phyloP scores from a whole-genome alignment of 2,329 filamentous ascomycete genomes.

The Alternaria longipes region DNA sequence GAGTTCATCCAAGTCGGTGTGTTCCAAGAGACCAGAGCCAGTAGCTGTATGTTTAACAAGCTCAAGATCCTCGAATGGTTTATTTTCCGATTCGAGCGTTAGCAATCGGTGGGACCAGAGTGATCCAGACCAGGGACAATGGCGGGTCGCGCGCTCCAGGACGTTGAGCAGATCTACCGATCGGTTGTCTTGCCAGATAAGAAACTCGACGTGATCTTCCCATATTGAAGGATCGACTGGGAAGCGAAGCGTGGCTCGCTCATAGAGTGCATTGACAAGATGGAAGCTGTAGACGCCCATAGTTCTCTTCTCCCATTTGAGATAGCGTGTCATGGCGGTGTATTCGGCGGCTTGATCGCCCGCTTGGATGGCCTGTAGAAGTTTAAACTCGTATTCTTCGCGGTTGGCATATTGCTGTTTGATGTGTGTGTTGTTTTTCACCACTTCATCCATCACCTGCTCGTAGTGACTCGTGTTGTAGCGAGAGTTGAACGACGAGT shows the following conservation, averaged over 20 bases:
- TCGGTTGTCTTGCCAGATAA: constrained; percentile 62
- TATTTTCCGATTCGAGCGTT: constrained; percentile 79
- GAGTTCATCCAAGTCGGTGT: constrained; percentile 85
- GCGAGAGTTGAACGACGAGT: constrained; percentile 77
- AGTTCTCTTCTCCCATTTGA: constrained; percentile 82
- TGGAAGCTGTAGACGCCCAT: constrained; percentile 63
- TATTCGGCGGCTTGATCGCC: constrained; percentile 67
- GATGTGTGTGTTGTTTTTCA: constrained; percentile 68
- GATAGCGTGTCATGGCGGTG: constrained; percentile 69
- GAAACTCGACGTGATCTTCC: constrained; percentile 83
- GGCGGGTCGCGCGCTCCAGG: constrained; percentile 81
- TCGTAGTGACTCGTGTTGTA: constrained; percentile 78
- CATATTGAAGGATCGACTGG: constrained; percentile 78
- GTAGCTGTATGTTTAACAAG: constrained; percentile 93
- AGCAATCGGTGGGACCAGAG: constrained; percentile 92
- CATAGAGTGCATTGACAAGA: constrained; percentile 72
- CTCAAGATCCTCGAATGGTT: constrained; percentile 82
- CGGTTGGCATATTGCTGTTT: constrained; percentile 71
- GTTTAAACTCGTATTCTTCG: constrained; percentile 72
- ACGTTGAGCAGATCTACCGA: constrained; percentile 69
- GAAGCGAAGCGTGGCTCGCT: constrained; percentile 78
- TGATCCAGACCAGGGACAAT: constrained; percentile 91
- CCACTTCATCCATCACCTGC: constrained; percentile 74
- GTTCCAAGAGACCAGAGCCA: constrained; percentile 82
- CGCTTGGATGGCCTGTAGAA: constrained; percentile 67